Conservation (phyloP, 371 early-diverging fungal genomes). For the Haplosporangium sp. region DNA sequence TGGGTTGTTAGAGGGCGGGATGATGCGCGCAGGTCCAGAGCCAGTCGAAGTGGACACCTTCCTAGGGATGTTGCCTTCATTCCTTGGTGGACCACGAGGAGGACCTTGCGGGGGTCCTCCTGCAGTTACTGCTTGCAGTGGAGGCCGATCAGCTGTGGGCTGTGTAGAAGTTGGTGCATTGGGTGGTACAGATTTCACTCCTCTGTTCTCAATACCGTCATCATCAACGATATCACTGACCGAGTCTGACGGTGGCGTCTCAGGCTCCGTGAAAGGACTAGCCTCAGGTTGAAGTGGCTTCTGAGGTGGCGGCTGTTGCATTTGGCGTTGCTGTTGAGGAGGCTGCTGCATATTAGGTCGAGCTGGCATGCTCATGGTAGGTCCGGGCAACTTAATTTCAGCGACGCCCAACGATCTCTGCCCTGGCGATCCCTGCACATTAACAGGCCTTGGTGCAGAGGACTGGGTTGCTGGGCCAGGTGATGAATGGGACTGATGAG, state of each 20-base stretch:
- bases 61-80: background rate
- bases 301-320: slow-evolving; percentile 2
- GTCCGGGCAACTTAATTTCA: slow-evolving; percentile 24
- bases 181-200: background rate
- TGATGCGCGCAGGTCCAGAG: slow-evolving; percentile 29
- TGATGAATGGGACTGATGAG: slow-evolving; percentile 17
- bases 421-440: slow-evolving; percentile 27
- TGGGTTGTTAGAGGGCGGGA: slow-evolving; percentile 42
- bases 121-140: slow-evolving; percentile 8
- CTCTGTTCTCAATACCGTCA: slow-evolving; percentile 45
- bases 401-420: slow-evolving; percentile 27
- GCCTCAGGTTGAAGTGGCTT: slow-evolving; percentile 7
- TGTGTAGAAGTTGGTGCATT: slow-evolving; percentile 4
- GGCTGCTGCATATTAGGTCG: background rate
- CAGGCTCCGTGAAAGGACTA: slow-evolving; percentile 32
- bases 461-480: slow-evolving; percentile 10
- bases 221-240: slow-evolving; percentile 21
- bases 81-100: slow-evolving; percentile 44
- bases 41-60: slow-evolving; percentile 26
- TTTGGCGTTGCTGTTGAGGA: slow-evolving; percentile 6
- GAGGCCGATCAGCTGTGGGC: slow-evolving; percentile 6
- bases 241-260: slow-evolving; percentile 29
- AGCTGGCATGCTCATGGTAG: slow-evolving; percentile 3
- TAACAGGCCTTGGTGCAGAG: slow-evolving; percentile 16
- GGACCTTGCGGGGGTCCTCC: slow-evolving; percentile 48